Percentiles rank a stretch among this genome's conserved stretches.
Evolutionary conservation across 768 basidiomycete genomes (phyloP).

Genomic region (Agaricus blazei): DNA sequence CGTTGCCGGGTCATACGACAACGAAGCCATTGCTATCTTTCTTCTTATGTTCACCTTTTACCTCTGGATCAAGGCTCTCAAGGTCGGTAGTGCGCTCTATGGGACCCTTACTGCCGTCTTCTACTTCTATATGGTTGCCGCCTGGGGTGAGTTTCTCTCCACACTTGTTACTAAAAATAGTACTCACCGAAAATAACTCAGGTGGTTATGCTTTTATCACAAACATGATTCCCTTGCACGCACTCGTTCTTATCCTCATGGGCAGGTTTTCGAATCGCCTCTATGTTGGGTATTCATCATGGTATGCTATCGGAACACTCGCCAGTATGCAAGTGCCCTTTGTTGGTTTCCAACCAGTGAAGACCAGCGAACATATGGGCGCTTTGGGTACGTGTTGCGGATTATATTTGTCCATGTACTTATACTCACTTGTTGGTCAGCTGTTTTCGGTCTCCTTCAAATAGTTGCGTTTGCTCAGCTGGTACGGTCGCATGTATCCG

Average conservation of each 20-base stretch:
- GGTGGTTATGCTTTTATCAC: conserved; percentile 99
- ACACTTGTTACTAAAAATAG: conserved; percentile 4
- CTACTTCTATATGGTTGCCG: conserved; percentile 99
- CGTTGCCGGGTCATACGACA: conserved; percentile 98
- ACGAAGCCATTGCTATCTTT: conserved; percentile 99
- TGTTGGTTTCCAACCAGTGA: conserved; percentile 97
- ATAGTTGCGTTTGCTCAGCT: conserved; percentile 92
- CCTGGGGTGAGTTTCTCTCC: conserved; percentile 71
- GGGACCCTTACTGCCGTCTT: conserved; percentile 90
- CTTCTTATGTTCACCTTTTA: conserved; percentile 99
- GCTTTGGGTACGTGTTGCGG: conserved; percentile 65
- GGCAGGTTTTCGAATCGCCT: conserved; percentile 89
- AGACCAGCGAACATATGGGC: conserved; percentile 98
- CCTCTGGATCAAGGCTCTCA: conserved; percentile 94
- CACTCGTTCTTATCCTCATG: conserved; percentile 93
- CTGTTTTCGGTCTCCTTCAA: conserved; percentile 94
- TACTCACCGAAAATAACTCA: conserved; percentile 19
- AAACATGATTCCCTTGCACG: conserved; percentile 98
- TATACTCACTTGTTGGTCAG: conserved; percentile 30
- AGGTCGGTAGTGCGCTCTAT: conserved; percentile 88
- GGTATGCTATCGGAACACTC: conserved; percentile 97
- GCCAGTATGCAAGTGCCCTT: conserved; percentile 99
- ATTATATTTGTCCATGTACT: conserved; percentile 7
- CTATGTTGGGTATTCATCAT: conserved; percentile 93
- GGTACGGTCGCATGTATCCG: conserved; percentile 83